These are phyloP conservation scores for Arctostaphylos glauca DNA, from an alignment of 148 eudicot species.

Conservation along the genomic window DNA sequence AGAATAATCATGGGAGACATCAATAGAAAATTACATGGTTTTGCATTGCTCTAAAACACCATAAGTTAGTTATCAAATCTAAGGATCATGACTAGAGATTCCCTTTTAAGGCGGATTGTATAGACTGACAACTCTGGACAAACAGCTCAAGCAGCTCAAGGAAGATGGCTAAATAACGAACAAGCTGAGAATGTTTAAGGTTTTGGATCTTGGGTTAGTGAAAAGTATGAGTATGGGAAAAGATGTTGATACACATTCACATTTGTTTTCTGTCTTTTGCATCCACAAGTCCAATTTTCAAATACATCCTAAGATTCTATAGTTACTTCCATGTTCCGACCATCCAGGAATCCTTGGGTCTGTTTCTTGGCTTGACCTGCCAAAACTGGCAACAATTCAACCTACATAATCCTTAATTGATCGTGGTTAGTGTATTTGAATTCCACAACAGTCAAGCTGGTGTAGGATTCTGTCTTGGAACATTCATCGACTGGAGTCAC, in stretches of 20 bases:
- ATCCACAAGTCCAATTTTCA: background rate
- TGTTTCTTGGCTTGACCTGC: background rate
- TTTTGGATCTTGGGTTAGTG: background rate
- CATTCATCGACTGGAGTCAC: background rate
- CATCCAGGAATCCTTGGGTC: background rate
- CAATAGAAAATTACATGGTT: background rate
- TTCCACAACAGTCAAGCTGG: background rate
- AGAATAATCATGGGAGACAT: background rate
- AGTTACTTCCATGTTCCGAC: background rate
- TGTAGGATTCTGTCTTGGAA: background rate
- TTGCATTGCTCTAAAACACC: background rate
- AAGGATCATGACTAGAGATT: background rate
- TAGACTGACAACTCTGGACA: background rate
- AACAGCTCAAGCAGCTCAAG: conserved; percentile 1
- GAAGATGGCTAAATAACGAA: background rate
- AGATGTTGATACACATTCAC: background rate
- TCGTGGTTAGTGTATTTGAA: no score
- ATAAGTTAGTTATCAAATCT: background rate
- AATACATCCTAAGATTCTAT: background rate
- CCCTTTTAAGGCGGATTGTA: background rate
- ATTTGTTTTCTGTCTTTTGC: background rate
- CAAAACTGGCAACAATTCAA: no score
- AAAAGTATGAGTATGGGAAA: background rate
- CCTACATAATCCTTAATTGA: no score
- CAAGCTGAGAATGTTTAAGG: background rate